Conservation (phyloP, 352 stramenopile species). For the Pythium monospermum region DNA sequence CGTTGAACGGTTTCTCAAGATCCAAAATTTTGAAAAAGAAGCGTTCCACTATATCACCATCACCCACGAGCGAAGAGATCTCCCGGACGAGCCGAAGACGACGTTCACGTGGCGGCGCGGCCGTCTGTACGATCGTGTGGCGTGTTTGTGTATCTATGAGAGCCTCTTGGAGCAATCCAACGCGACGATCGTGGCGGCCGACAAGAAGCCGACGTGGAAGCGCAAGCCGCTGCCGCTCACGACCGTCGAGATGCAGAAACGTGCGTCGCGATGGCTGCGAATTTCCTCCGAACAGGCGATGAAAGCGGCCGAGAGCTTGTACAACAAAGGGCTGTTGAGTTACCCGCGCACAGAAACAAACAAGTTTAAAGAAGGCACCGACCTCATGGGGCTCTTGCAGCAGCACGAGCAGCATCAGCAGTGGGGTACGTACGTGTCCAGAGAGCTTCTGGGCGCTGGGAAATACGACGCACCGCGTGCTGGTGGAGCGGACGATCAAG, state of each 20-base stretch:
- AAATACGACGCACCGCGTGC: constrained; percentile 84
- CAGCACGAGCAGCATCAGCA: constrained; percentile 64
- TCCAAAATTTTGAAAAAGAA: constrained; percentile 96
- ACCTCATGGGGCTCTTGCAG: constrained; percentile 78
- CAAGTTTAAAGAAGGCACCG: constrained; percentile 93
- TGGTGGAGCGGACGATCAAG: constrained; percentile 94
- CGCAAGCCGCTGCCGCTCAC: constrained; percentile 95
- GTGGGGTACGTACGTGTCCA: constrained; percentile 78
- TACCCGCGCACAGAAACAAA: constrained; percentile 99
- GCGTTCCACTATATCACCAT: constrained; percentile 96
- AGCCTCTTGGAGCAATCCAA: constrained; percentile 55
- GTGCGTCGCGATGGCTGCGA: constrained; percentile 92
- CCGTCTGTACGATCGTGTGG: constrained; percentile 94
- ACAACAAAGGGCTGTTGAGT: constrained; percentile 97
- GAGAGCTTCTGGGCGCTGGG: constrained; percentile 42
- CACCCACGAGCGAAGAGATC: constrained; percentile 49
- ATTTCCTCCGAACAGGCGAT: constrained; percentile 97
- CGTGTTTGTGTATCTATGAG: constrained; percentile 92
- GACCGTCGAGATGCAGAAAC: constrained; percentile 99
- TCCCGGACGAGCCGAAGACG: constrained; percentile 54
- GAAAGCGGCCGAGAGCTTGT: constrained; percentile 94
- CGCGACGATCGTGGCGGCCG: constrained; percentile 58
- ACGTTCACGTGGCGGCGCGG: constrained; percentile 95
- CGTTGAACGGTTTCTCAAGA: constrained; percentile 90
- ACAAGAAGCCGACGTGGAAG: constrained; percentile 88